phyloP scores from a whole-genome alignment of 345 rosid genomes.

The Turritis glabra region DNA sequence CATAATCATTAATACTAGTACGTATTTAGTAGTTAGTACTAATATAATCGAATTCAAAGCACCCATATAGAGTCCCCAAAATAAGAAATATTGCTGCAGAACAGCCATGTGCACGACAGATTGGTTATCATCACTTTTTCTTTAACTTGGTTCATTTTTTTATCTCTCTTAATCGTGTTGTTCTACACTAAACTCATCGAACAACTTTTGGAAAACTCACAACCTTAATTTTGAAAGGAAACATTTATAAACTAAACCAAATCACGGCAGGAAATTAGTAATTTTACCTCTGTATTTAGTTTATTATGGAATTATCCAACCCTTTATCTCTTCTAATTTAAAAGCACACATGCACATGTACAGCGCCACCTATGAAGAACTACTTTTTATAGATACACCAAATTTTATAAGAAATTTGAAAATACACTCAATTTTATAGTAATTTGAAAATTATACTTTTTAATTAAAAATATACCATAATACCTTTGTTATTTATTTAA shows the following conservation, averaged over 20 bases:
- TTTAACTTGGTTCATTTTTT: too few relatives aligned
- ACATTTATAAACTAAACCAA: background rate
- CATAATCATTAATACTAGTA: slow-evolving; percentile 11
- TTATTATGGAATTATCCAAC: background rate
- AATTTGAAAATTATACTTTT: too few relatives aligned
- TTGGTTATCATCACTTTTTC: too few relatives aligned
- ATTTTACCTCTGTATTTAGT: background rate
- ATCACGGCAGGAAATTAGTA: background rate
- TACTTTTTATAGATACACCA: too few relatives aligned
- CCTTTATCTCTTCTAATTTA: too few relatives aligned
- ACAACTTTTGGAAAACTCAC: background rate
- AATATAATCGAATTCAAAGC: background rate
- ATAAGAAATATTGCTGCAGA: background rate
- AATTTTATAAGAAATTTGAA: too few relatives aligned
- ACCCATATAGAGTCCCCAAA: slow-evolving; percentile 20
- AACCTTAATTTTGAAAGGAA: background rate
- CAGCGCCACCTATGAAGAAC: background rate
- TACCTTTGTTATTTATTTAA: too few relatives aligned
- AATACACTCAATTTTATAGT: too few relatives aligned
- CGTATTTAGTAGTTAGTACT: background rate
- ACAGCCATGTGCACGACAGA: background rate
- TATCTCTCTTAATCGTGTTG: background rate
- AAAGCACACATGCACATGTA: background rate
- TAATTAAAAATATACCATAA: too few relatives aligned
- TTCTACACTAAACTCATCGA: background rate